These are phyloP conservation scores for Penicillium occitanis DNA, from an alignment of 2,329 filamentous ascomycete species.

Conservation along the genomic window DNA sequence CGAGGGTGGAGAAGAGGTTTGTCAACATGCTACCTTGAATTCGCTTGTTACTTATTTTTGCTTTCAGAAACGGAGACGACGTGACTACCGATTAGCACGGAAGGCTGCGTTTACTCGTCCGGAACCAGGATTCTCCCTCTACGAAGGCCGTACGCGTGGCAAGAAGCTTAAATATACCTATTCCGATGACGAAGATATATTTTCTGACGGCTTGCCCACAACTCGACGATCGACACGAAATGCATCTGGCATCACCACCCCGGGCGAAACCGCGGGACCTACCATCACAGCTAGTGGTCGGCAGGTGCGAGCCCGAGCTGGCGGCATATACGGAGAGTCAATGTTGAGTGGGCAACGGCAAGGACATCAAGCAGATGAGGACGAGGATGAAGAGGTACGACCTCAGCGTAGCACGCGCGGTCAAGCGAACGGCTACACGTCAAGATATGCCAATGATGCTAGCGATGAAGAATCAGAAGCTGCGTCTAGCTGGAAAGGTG, in stretches of 20 bases:
- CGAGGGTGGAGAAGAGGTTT: slow-evolving; percentile 86
- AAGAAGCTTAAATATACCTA: slow-evolving; percentile 97
- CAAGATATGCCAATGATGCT: slow-evolving; percentile 62
- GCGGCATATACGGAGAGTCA: slow-evolving; percentile 56
- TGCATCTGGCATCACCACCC: slow-evolving; percentile 66
- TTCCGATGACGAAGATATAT: slow-evolving; percentile 79
- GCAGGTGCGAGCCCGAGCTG: slow-evolving; percentile 63
- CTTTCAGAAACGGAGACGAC: slow-evolving; percentile 80
- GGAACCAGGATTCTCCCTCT: slow-evolving; percentile 86
- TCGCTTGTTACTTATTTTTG: background rate
- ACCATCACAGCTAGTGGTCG: slow-evolving; percentile 80
- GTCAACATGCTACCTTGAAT: slow-evolving; percentile 26
- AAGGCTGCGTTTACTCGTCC: slow-evolving; percentile 85
- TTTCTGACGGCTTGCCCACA: slow-evolving; percentile 63
- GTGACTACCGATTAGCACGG: slow-evolving; percentile 83
- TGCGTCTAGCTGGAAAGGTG: slow-evolving; percentile 62
- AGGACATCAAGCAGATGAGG: slow-evolving; percentile 41
- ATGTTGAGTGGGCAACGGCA: slow-evolving; percentile 57
- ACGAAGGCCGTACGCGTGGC: slow-evolving; percentile 92
- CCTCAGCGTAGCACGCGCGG: slow-evolving; percentile 40
- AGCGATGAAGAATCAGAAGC: slow-evolving; percentile 68
- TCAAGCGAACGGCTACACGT: slow-evolving; percentile 45
- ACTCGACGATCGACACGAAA: slow-evolving; percentile 65
- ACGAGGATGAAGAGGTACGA: slow-evolving; percentile 44
- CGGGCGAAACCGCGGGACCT: slow-evolving; percentile 65